Conservation (phyloP, 805 yeast genomes). For the Cyberlindnera nakhonratchasimensis region DNA sequence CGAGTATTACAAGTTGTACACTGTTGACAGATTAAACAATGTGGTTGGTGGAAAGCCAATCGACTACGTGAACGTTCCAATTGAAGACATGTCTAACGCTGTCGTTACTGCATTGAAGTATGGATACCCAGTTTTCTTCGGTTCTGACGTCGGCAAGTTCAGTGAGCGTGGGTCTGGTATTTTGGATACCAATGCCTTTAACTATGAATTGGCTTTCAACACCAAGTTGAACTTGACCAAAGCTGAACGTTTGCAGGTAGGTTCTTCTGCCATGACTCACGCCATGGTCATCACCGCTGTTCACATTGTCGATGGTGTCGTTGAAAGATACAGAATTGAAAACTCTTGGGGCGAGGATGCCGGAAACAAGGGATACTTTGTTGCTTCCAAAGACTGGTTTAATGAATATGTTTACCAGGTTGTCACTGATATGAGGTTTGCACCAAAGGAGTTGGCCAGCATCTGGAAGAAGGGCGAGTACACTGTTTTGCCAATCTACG, state of each 20-base stretch:
- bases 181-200: conserved; percentile 66
- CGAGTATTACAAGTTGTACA: conserved; percentile 53
- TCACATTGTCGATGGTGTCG: conserved; percentile 63
- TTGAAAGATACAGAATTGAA: conserved; percentile 66
- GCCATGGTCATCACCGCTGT: conserved; percentile 85
- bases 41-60: conserved; percentile 66
- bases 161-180: conserved; percentile 55
- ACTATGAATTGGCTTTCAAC: conserved; percentile 55
- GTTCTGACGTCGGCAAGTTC: conserved; percentile 80
- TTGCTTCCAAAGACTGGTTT: conserved; percentile 68
- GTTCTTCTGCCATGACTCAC: conserved; percentile 77
- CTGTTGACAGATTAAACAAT: conserved; percentile 72
- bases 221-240: conserved; percentile 51
- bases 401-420: conserved; percentile 70
- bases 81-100: conserved; percentile 50
- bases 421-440: conserved; percentile 50
- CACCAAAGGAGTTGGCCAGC: conserved; percentile 38
- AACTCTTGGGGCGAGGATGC: conserved; percentile 69
- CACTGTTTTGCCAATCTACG: conserved; percentile 63
- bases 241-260: conserved; percentile 63
- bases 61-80: conserved; percentile 62
- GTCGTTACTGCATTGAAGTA: conserved; percentile 64
- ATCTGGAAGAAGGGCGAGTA: conserved; percentile 43
- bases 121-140: conserved; percentile 79
- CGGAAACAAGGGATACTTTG: conserved; percentile 63